phyloP scores from a whole-genome alignment of 2,329 filamentous ascomycete species.

The Colletotrichum noveboracense region DNA sequence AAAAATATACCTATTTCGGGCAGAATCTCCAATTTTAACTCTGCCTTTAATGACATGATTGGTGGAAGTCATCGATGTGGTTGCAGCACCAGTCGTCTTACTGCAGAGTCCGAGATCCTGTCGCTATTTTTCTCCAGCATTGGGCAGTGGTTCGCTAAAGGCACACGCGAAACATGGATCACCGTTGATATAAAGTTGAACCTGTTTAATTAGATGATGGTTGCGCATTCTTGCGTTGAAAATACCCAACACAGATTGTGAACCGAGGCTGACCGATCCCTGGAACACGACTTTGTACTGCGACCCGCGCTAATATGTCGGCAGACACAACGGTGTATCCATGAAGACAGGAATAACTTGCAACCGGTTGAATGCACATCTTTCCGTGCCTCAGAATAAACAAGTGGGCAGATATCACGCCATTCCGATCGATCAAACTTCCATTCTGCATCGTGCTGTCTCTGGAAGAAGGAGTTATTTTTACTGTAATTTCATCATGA shows the following conservation, averaged over 20 bases:
- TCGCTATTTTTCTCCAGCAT: background rate
- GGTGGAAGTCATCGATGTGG: background rate
- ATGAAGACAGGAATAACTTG: background rate
- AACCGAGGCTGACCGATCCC: background rate
- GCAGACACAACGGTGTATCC: background rate
- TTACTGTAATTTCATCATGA: background rate
- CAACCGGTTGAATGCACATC: background rate
- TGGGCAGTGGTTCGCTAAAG: background rate
- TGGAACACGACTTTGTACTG: background rate
- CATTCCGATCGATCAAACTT: background rate
- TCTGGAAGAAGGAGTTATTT: background rate
- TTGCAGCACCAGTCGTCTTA: background rate
- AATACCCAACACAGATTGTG: background rate
- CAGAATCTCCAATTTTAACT: background rate
- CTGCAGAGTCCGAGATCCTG: background rate
- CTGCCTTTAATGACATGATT: background rate
- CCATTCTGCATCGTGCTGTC: background rate
- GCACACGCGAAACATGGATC: background rate
- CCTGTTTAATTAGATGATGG: background rate
- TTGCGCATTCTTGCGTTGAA: background rate
- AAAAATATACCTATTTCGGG: background rate
- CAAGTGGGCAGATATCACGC: background rate
- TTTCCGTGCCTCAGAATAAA: background rate
- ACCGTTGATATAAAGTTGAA: background rate
- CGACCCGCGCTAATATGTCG: background rate